Evolutionary conservation across 208 protist species (phyloP), one percentile per base, ranked within the genome.

Genomic region (Trypanosoma cruzi): DNA sequence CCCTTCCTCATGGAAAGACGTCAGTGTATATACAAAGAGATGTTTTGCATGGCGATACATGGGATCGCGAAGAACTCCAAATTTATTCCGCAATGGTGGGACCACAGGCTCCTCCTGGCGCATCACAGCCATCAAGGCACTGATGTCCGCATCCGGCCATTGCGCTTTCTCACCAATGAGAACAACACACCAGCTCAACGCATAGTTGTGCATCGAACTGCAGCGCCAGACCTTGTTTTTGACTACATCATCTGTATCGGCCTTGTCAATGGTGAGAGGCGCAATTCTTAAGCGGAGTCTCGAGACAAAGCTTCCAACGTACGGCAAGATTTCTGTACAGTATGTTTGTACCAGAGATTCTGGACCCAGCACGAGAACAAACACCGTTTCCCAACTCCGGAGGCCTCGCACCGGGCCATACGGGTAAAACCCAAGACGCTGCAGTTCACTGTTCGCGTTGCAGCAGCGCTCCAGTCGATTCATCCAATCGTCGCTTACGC

Each of bases 181-280:
- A 34, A 76, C 86, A 29, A 88, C 76, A 68, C 85, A 93, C 88
- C 88, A 94, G 37, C 79, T 77, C 2, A 86, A 66, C 18, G 71
- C 44, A 54, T 88, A 77, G 72, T 93, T 92, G 53, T 67, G 64
- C 55, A 3, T n/a, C 24, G 93, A 88, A n/a, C 57, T 69, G 64
- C 88, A 94, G 24, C 75, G 81, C 32, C 73, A 58, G 48, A 96
- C 42, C 73, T 96, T 93, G 31, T 64, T 73, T 54, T 70, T 62
- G 44, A 86, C 75, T 64, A 80, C 77, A 67, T 90, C 84, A 7
- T 42, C 28, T 0, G 81, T 79, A 68, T 96, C 90, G 0, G 10
- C 55, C 29, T 76, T 67, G 22, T 63, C 66, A 42, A 96, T 67
- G 20, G 73, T 73, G 55, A 96, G 69, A 2, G 82, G 79, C n/a